Conservation (phyloP, 2,329 filamentous ascomycete genomes). For the Achaetomium macrosporum region DNA sequence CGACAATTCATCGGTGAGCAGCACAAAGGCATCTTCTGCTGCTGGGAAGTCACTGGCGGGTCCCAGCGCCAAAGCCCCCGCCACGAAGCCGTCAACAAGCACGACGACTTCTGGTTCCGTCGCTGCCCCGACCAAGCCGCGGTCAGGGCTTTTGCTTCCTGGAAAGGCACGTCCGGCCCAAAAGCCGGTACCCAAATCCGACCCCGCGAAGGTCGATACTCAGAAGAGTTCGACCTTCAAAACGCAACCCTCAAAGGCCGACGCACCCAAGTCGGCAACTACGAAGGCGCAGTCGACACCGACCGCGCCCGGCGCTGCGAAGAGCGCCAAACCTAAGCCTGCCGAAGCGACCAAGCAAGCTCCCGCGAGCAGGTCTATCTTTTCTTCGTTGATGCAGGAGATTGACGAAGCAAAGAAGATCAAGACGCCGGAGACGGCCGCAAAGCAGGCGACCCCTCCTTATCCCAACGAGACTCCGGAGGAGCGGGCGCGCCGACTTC, state of each 20-base stretch:
- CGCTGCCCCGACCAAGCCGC: constrained; percentile 27
- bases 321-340: constrained; percentile 27
- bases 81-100: constrained; percentile 17
- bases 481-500: constrained; percentile 59
- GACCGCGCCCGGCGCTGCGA: constrained; percentile 18
- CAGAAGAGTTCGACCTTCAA: constrained; percentile 18
- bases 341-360: constrained; percentile 26
- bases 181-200: constrained; percentile 38
- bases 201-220: constrained; percentile 21
- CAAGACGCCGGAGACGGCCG: constrained; percentile 30
- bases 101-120: constrained; percentile 12
- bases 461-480: constrained; percentile 60
- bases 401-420: constrained; percentile 49
- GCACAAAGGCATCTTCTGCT: constrained; percentile 23
- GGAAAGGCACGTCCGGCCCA: constrained; percentile 42
- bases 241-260: constrained; percentile 26
- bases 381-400: constrained; percentile 49
- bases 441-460: constrained; percentile 37
- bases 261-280: constrained; percentile 23
- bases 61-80: constrained; percentile 9
- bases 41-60: constrained; percentile 24
- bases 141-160: constrained; percentile 34
- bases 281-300: constrained; percentile 20
- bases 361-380: constrained; percentile 39
- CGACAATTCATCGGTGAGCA: constrained; percentile 6